Base-by-base conservation (phyloP, 169 alveolate genomes). In the Plasmodium billcollinsi region DNA sequence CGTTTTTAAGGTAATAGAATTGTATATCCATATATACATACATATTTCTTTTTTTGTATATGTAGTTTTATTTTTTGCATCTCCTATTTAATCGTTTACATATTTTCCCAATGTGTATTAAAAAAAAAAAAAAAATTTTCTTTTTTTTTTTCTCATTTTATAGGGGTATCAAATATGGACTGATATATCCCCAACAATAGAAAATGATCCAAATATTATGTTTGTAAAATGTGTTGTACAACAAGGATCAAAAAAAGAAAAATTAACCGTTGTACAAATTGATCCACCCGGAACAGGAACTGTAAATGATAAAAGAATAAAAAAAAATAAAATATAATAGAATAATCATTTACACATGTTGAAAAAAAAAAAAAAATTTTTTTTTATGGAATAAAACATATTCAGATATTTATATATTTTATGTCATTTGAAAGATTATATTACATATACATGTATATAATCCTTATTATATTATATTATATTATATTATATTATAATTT, bases 121-220 rank as follows among this genome's bases (percentile, higher is more conserved):
- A 18, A 11, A 39, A 39, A 39, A 18, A 11, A 39, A 39, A 39
- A 39, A 39, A 39, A 5, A 1, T 39, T 39, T 39, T 39, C 14
- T 62, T 33, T 2, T 49, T 29, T 49, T 33, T 72, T 71, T 59
- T 85, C 11, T 33, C 26, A 50, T 66, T 45, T 54, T 52, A 11
- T 78, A 97, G 97, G 98, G 98, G 12, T 93, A 95, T 61, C 96
- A 93, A 88, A 93, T 97, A 33, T 97, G 98, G 98, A 93, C 98
- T 39, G 98, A 96, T 66, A 74, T 94, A 69, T 98, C 98, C 9
- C 98, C 98, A 20, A 88, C 97, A 29, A 96, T 96, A 61, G 94
- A 93, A 88, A 93, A 96, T 73, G 94, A 97, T 76, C 98, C 98
- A 2, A 94, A 95, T 54, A 69, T 94, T 63, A 94, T 97, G 96